Conservation (phyloP, 106 monocot species). For the Xerophyta viscosa region DNA sequence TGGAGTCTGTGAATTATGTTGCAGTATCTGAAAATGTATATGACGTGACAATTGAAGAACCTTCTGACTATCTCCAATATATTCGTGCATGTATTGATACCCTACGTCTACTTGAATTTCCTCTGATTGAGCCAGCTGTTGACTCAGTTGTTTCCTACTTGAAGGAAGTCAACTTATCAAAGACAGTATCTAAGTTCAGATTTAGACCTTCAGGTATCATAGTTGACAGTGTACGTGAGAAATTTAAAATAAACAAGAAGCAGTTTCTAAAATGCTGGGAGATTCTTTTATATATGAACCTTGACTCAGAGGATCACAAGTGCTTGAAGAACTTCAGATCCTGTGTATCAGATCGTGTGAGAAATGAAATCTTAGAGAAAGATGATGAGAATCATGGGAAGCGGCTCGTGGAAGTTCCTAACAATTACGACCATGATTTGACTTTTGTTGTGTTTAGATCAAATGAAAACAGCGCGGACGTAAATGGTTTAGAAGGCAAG, state of each 20-base stretch:
- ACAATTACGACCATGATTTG: constrained; percentile 53
- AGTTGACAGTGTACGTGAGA: constrained; percentile 44
- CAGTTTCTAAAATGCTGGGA: constrained; percentile 89
- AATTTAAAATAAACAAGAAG: constrained; percentile 88
- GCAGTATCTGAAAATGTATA: constrained; percentile 65
- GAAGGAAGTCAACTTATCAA: constrained; percentile 44
- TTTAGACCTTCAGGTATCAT: constrained; percentile 30
- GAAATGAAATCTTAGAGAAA: constrained; percentile 52
- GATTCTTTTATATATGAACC: constrained; percentile 58
- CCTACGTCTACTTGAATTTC: constrained; percentile 46
- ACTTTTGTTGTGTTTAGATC: constrained; percentile 60
- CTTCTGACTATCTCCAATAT: constrained; percentile 89
- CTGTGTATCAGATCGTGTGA: constrained; percentile 40
- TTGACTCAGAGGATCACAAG: constrained; percentile 29
- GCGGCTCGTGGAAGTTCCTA: constrained; percentile 49
- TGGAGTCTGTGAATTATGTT: constrained; percentile 63
- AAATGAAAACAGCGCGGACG: constrained; percentile 2
- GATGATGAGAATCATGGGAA: constrained; percentile 39
- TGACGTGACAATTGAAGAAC: constrained; percentile 90
- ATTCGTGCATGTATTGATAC: constrained; percentile 75
- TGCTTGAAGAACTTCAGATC: constrained; percentile 49
- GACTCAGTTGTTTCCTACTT: constrained; percentile 35
- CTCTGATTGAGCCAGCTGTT: constrained; percentile 41
- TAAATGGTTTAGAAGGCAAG: constrained; percentile 10
- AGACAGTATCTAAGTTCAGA: constrained; percentile 30